phyloP scores from a whole-genome alignment of 208 protist genomes.

The Acanthamoeba quina region DNA sequence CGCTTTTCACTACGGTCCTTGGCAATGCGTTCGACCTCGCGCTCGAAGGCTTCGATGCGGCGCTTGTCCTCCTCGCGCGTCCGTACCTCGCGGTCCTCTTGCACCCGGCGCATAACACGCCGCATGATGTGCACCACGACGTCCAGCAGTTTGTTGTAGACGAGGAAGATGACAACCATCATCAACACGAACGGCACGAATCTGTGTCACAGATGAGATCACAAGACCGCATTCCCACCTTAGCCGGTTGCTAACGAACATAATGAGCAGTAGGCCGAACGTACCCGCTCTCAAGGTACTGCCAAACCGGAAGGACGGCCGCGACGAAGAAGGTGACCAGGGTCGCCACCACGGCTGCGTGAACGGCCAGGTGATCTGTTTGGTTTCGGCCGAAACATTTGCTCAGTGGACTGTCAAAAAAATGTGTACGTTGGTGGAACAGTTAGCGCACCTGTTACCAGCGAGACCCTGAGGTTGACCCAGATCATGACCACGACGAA shows the following conservation, averaged over 20 bases:
- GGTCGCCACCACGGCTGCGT: conserved; percentile 3
- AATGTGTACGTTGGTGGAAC: neutral
- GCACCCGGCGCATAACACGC: neutral
- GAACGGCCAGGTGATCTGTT: conserved; percentile 52
- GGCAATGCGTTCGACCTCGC: neutral
- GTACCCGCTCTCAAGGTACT: conserved; percentile 32
- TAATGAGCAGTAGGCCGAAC: no score
- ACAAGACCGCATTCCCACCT: neutral
- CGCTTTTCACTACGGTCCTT: conserved; percentile 3
- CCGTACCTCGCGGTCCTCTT: neutral
- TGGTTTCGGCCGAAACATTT: neutral
- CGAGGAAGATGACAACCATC: conserved; percentile 71
- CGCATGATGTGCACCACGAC: neutral
- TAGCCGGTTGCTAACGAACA: neutral
- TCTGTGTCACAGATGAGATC: neutral
- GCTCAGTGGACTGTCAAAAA: neutral
- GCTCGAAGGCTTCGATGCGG: neutral
- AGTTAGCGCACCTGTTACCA: conserved; percentile 1
- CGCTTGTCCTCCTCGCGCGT: conserved; percentile 13
- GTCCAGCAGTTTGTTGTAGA: conserved; percentile 32
- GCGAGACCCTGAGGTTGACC: conserved; percentile 70
- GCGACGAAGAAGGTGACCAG: conserved; percentile 44
- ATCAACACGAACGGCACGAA: conserved; percentile 61
- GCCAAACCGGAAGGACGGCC: conserved; percentile 43
- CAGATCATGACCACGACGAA: conserved; percentile 76